Evolutionary conservation across 768 basidiomycete species (phyloP), one percentile per base, ranked within the genome.

Genomic region (Sarcomyxa edulis): DNA sequence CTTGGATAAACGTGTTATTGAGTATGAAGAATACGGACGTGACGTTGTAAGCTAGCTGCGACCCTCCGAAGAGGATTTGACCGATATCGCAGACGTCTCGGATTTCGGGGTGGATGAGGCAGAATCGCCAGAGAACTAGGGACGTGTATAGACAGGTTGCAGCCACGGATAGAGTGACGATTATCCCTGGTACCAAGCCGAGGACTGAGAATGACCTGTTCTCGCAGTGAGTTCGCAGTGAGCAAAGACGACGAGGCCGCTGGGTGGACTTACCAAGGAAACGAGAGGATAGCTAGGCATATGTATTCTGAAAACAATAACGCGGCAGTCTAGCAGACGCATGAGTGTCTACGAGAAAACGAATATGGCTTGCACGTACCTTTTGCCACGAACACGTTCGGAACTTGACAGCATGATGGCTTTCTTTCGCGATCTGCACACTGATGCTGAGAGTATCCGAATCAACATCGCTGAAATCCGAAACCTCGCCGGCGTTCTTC

Each of bases 1-100:
- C 72, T 62, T 71, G 69, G 27, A 72, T 73, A 56, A 74, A 73
- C 12, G 69, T 70, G 50, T 75, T 77, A 55, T 78, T 78, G 30
- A 72, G 52, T 32, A 76, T 54, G 50, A 78, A 69, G 58, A 78
- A 71, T 21, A 72, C 53, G 3, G 66, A 68, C 1, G 74, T 74
- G 22, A 65, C 45, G 35, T 75, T 71, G 53, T 72, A 75, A 3
- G 71, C 74, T 31, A 64, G 41, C 28, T 66, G 45, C 0, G 71
- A 71, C 23, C 71, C 65, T 8, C 68, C 64, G 36, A 71, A 74
- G 22, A 76, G 62, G 32, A 62, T 55, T 28, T 56, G 59, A 2
- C 71, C 72, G 30, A 76, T 71, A 47, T 76, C 72, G 50, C 72
- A 74, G 12, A 73, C 67, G 37, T 74, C 70, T 9, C 62, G 62